Percentiles rank a stretch among this genome's conserved stretches.
phyloP scores from a whole-genome alignment of 225 moss, liverwort and hornwort species.

The Marchantia polymorpha region DNA sequence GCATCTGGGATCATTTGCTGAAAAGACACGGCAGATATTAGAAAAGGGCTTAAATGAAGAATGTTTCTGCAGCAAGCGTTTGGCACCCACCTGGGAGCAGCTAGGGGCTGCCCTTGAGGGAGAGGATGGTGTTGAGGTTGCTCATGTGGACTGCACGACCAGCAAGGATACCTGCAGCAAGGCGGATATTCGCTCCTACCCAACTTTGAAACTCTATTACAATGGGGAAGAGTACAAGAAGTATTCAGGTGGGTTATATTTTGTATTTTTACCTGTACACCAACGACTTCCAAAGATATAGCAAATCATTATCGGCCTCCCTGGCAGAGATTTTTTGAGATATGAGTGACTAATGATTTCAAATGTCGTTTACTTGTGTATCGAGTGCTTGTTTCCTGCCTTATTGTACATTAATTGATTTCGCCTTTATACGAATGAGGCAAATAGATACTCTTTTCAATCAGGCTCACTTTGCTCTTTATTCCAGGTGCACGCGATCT shows the following conservation, averaged over 20 bases:
- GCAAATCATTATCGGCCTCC: too few relatives aligned
- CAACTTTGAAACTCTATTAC: conserved; percentile 71
- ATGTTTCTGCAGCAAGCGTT: conserved; percentile 48
- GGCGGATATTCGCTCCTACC: conserved; percentile 76
- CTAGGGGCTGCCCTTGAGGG: conserved; percentile 75
- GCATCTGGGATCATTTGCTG: too few relatives aligned
- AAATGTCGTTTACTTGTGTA: too few relatives aligned
- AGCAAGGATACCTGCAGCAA: conserved; percentile 70
- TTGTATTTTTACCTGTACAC: background rate
- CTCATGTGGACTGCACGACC: conserved; percentile 79
- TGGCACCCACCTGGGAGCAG: conserved; percentile 86
- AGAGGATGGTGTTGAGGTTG: conserved; percentile 76
- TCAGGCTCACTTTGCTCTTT: background rate
- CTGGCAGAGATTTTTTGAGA: too few relatives aligned
- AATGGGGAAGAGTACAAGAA: conserved; percentile 82
- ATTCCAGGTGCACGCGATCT: conserved; percentile 64
- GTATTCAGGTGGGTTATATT: conserved; percentile 45
- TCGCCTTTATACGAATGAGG: too few relatives aligned
- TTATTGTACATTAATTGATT: too few relatives aligned
- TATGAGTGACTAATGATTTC: too few relatives aligned
- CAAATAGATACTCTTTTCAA: too few relatives aligned
- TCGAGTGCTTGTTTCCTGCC: too few relatives aligned
- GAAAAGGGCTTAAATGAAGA: background rate
- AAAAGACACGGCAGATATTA: background rate
- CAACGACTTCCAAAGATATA: too few relatives aligned